These are phyloP conservation scores for Ophiostoma ulmi DNA, from an alignment of 2,329 filamentous ascomycete genomes.

Conservation along the genomic window DNA sequence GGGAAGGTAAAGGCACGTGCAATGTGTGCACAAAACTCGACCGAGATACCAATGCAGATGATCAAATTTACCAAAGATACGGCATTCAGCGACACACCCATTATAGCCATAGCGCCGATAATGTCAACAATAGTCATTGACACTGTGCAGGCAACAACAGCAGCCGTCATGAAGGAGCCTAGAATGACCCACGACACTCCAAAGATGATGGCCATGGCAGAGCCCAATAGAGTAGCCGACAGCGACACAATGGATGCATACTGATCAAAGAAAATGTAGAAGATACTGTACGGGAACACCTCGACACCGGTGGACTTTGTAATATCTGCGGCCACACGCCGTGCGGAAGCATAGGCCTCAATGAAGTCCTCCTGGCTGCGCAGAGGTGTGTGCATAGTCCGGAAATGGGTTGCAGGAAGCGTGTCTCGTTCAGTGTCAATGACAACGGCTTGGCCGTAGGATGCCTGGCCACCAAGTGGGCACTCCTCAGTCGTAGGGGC, in stretches of 20 bases:
- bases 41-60: slow-evolving; percentile 92
- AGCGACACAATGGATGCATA: slow-evolving; percentile 80
- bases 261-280: slow-evolving; percentile 99
- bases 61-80: slow-evolving; percentile 93
- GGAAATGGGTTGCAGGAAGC: slow-evolving; percentile 82
- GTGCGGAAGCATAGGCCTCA: slow-evolving; percentile 78
- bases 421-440: slow-evolving; percentile 62
- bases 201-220: slow-evolving; percentile 81
- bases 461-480: slow-evolving; percentile 79
- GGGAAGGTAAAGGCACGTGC: slow-evolving; percentile 96
- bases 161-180: slow-evolving; percentile 74
- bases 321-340: slow-evolving; percentile 77
- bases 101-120: slow-evolving; percentile 87
- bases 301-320: slow-evolving; percentile 66
- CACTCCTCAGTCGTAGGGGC: slow-evolving; percentile 78
- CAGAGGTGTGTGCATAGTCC: slow-evolving; percentile 81
- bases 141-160: slow-evolving; percentile 79
- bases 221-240: slow-evolving; percentile 72
- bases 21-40: slow-evolving; percentile 97
- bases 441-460: slow-evolving; percentile 80
- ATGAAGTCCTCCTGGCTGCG: slow-evolving; percentile 91
- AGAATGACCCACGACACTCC: slow-evolving; percentile 72
- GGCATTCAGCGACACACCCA: slow-evolving; percentile 85
- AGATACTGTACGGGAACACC: slow-evolving; percentile 94
- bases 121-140: slow-evolving; percentile 93